A percentile compares a stretch with the other conserved stretches of the same genome.
Conservation (phyloP, 2,329 filamentous ascomycete genomes). For the Diaporthe sp. region DNA sequence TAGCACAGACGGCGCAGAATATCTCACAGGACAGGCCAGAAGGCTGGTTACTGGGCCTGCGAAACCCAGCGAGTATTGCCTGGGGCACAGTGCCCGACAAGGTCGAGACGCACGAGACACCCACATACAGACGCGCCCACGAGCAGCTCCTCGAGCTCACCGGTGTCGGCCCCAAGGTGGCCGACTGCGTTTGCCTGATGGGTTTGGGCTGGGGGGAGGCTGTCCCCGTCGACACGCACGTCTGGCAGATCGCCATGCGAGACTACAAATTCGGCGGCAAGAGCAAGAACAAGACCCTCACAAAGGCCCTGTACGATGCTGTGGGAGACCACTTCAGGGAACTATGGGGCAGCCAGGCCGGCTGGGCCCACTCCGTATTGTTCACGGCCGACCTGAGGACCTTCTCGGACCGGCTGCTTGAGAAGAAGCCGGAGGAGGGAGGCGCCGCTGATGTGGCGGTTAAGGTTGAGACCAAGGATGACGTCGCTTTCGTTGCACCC, state of each 20-base stretch:
- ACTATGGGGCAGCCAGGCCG: slow-evolving; percentile 92
- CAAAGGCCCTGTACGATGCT: slow-evolving; percentile 87
- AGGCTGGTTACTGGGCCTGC: slow-evolving; percentile 81
- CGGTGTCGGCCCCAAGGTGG: slow-evolving; percentile 95
- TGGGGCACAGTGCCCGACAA: slow-evolving; percentile 51
- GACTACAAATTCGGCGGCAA: slow-evolving; percentile 91
- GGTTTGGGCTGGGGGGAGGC: slow-evolving; percentile 95
- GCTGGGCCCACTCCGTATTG: slow-evolving; percentile 97
- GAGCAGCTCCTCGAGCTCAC: slow-evolving; percentile 81
- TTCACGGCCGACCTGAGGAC: slow-evolving; percentile 92
- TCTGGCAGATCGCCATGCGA: slow-evolving; percentile 97
- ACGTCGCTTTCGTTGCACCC: slow-evolving; percentile 25
- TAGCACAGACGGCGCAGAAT: slow-evolving; percentile 84
- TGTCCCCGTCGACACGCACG: slow-evolving; percentile 96
- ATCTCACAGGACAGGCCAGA: slow-evolving; percentile 74
- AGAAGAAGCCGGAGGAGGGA: slow-evolving; percentile 36
- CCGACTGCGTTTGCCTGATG: slow-evolving; percentile 97
- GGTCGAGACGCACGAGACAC: slow-evolving; percentile 48
- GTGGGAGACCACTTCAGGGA: slow-evolving; percentile 89
- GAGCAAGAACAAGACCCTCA: slow-evolving; percentile 82
- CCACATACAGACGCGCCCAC: slow-evolving; percentile 80
- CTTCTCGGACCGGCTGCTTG: slow-evolving; percentile 74
- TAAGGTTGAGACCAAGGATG: slow-evolving; percentile 43
- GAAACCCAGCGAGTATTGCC: slow-evolving; percentile 79
- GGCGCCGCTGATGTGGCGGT: slow-evolving; percentile 34